A percentile compares a stretch with the other conserved stretches of the same genome.
Conservation (phyloP, 352 stramenopile genomes). For the Globisporangium nunn region DNA sequence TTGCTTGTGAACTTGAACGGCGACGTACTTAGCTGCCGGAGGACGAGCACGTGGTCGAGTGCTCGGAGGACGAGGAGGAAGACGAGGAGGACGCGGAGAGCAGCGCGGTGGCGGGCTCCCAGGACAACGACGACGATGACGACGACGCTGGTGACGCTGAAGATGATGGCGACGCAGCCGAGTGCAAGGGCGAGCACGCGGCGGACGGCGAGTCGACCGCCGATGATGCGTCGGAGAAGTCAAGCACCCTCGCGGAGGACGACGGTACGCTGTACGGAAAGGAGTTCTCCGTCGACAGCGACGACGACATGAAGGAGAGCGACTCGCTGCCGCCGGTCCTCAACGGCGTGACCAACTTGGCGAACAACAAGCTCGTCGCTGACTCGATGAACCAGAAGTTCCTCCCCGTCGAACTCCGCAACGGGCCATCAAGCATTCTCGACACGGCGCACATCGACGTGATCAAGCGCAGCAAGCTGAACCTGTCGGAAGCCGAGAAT, state of each 20-base stretch:
- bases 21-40: slow-evolving; percentile 33
- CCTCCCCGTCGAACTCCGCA: slow-evolving; percentile 52
- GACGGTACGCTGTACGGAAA: slow-evolving; percentile 81
- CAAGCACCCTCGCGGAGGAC: slow-evolving; percentile 64
- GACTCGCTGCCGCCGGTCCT: slow-evolving; percentile 47
- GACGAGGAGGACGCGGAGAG: slow-evolving; percentile 8
- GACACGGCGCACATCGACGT: slow-evolving; percentile 73
- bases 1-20: neutral
- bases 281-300: slow-evolving; percentile 51
- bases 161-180: slow-evolving; percentile 35
- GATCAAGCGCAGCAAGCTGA: slow-evolving; percentile 76
- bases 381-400: slow-evolving; percentile 85
- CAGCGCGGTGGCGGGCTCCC: slow-evolving; percentile 3
- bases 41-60: slow-evolving; percentile 22
- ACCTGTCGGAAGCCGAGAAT: slow-evolving; percentile 75
- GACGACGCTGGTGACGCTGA: slow-evolving; percentile 13
- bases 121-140: slow-evolving; percentile 12
- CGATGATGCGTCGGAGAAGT: slow-evolving; percentile 52
- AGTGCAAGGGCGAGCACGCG: slow-evolving; percentile 23
- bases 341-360: slow-evolving; percentile 41
- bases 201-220: slow-evolving; percentile 48
- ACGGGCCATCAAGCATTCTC: slow-evolving; percentile 50
- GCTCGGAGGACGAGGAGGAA: slow-evolving; percentile 19
- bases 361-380: slow-evolving; percentile 67
- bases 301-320: slow-evolving; percentile 37